phyloP scores from a whole-genome alignment of 1,284 basidiomycete species.

The Ustilago shanxiensis region DNA sequence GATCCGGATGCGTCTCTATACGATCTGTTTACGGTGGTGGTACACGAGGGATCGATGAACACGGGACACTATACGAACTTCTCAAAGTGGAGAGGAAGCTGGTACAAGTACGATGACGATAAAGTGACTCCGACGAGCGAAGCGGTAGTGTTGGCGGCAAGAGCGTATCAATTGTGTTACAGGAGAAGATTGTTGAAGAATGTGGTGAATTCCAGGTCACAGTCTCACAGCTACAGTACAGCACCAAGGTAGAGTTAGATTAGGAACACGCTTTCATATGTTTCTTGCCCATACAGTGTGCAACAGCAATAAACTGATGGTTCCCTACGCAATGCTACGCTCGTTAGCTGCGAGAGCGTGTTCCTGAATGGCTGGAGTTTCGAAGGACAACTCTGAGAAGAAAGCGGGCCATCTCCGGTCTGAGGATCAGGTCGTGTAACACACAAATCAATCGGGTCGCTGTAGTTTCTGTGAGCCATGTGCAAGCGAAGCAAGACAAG shows the following conservation, averaged over 20 bases:
- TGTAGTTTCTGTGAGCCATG: background rate
- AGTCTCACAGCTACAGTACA: background rate
- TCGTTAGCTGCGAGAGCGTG: too few species aligned
- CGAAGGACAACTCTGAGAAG: too few species aligned
- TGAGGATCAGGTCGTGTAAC: too few species aligned
- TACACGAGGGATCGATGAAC: slow-evolving; percentile 89
- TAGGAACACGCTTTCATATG: background rate
- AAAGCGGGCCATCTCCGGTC: too few species aligned
- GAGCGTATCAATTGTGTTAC: slow-evolving; percentile 68
- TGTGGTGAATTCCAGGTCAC: slow-evolving; percentile 9
- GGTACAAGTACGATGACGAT: slow-evolving; percentile 95
- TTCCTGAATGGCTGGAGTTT: too few species aligned
- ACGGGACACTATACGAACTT: slow-evolving; percentile 94
- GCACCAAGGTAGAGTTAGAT: background rate
- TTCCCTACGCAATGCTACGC: too few species aligned
- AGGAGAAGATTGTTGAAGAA: slow-evolving; percentile 58
- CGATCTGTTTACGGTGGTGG: slow-evolving; percentile 91
- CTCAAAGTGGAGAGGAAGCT: slow-evolving; percentile 79
- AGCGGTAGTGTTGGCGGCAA: slow-evolving; percentile 48
- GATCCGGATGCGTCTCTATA: slow-evolving; percentile 75
- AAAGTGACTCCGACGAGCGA: slow-evolving; percentile 73
- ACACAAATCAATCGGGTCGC: too few species aligned
- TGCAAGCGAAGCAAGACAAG: background rate
- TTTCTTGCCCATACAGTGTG: background rate
- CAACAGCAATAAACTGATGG: background rate